These are phyloP conservation scores for Starmerella bombicola DNA, from an alignment of 805 yeast genomes.

Conservation along the genomic window DNA sequence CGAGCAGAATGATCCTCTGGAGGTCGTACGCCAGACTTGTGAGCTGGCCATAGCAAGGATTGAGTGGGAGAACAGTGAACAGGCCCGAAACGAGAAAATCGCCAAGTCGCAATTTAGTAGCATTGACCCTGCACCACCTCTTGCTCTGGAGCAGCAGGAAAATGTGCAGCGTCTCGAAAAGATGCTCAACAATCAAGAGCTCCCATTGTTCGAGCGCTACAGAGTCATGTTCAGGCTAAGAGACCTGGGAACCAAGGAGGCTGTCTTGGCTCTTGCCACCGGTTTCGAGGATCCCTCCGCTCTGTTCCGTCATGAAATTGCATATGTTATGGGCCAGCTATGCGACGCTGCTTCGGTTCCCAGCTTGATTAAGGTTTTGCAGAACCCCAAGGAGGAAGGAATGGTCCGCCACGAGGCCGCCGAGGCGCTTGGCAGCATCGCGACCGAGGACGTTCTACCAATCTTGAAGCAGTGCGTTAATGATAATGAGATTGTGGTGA, in stretches of 20 bases:
- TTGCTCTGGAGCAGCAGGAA: slow-evolving; percentile 48
- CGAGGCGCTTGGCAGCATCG: slow-evolving; percentile 94
- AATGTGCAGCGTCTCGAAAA: slow-evolving; percentile 53
- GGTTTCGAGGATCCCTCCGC: slow-evolving; percentile 89
- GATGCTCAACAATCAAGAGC: slow-evolving; percentile 60
- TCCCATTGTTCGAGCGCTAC: slow-evolving; percentile 83
- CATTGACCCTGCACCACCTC: slow-evolving; percentile 97
- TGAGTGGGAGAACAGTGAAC: slow-evolving; percentile 73
- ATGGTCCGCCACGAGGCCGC: slow-evolving; percentile 99
- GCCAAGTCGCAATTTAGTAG: slow-evolving; percentile 70
- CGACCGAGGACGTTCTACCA: slow-evolving; percentile 89
- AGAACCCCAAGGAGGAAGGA: slow-evolving; percentile 71
- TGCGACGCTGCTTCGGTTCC: slow-evolving; percentile 90
- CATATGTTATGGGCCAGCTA: slow-evolving; percentile 95
- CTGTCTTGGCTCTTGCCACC: slow-evolving; percentile 78
- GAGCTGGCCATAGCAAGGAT: slow-evolving; percentile 93
- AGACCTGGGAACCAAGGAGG: slow-evolving; percentile 87
- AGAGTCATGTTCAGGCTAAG: slow-evolving; percentile 97
- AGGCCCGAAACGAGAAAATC: slow-evolving; percentile 52
- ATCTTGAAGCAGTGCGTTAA: slow-evolving; percentile 64
- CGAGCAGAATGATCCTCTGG: slow-evolving; percentile 56
- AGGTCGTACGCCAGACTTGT: slow-evolving; percentile 93
- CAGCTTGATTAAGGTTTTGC: slow-evolving; percentile 66
- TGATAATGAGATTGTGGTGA: slow-evolving; percentile 79
- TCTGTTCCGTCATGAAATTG: slow-evolving; percentile 92